phyloP scores from a whole-genome alignment of 2,329 filamentous ascomycete species.

The Pseudogymnoascus pannorum region DNA sequence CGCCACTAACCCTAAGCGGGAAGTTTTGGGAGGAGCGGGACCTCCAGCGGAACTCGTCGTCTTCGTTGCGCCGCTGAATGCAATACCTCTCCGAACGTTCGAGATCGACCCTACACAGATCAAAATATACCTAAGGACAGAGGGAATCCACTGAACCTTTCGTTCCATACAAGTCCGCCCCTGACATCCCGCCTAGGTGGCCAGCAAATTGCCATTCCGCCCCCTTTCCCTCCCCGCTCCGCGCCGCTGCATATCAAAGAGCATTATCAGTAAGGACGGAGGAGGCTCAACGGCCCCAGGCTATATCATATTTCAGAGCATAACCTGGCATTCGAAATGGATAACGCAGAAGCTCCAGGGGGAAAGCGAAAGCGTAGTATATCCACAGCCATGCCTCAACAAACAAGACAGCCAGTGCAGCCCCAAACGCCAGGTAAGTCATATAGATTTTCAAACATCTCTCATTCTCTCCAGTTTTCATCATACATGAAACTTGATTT shows the following conservation, averaged over 20 bases:
- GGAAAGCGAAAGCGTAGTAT: slow-evolving; percentile 7
- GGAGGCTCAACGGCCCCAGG: neutral
- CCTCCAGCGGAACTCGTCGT: slow-evolving; percentile 2
- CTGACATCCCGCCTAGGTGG: neutral
- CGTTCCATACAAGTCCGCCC: slow-evolving; percentile 3
- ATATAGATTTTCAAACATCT: neutral
- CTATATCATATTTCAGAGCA: neutral
- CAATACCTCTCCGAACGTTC: neutral
- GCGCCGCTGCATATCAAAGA: slow-evolving; percentile 6
- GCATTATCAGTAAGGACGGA: neutral
- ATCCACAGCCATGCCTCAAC: slow-evolving; percentile 2
- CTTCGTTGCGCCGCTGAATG: neutral
- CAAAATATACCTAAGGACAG: neutral
- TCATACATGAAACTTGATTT: neutral
- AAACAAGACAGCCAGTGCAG: slow-evolving; percentile 1
- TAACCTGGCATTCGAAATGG: neutral
- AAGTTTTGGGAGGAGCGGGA: slow-evolving; percentile 9
- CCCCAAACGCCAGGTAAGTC: slow-evolving; percentile 2
- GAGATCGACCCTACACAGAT: neutral
- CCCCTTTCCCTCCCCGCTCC: neutral
- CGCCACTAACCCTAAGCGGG: slow-evolving; percentile 7
- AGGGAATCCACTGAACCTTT: neutral
- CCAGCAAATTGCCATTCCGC: neutral
- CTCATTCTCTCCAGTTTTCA: neutral
- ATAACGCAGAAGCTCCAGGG: neutral